Conservation (phyloP, 345 rosid genomes). For the Arabidopsis thaliana region TAIR10.1 NC_003070.9:8396001-8396500, state of each 20-base stretch:
- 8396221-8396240: no score
- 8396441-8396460: neutral
- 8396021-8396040: neutral
- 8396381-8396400: constrained; percentile 72
- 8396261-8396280: constrained; percentile 71
- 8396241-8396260: neutral
- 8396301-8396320: constrained; percentile 72
- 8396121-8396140: constrained; percentile 9
- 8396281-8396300: constrained; percentile 70
- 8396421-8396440: neutral
- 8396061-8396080: neutral
- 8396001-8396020: constrained; percentile 43
- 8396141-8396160: neutral
- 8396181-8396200: no score
- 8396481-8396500: neutral
- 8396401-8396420: constrained; percentile 62
- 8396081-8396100: constrained; percentile 2
- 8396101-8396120: constrained; percentile 4
- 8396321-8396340: constrained; percentile 65
- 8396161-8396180: no score
- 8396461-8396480: neutral
- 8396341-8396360: constrained; percentile 55
- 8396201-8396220: no score
- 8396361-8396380: constrained; percentile 76
- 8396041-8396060: neutral